Base-by-base conservation (phyloP, 2,329 filamentous ascomycete species). In the Ceratocystis albifundus region DNA sequence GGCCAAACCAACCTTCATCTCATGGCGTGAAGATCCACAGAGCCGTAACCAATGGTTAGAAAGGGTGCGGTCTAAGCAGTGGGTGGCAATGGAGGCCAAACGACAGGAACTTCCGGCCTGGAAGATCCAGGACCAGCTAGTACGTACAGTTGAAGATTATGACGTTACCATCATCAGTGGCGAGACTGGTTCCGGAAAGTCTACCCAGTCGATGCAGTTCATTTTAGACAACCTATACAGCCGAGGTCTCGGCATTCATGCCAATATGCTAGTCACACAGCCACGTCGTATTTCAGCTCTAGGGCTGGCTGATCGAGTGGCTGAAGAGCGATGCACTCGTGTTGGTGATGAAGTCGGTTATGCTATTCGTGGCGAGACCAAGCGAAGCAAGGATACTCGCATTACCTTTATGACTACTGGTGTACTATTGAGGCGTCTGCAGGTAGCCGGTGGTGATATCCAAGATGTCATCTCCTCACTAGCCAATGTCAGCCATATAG, bases 391-490 rank as follows among this genome's bases (percentile, higher is more conserved):
- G 17, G 80, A 84, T 57, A 97, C 94, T 0, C 93, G 88, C 75
- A 95, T 97, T 71, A 96, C 89, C 0, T 97, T 97, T 73, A 89
- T 96, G 69, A 99, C 93, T 0, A 96, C 93, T 8, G 93, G 93
- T 84, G 91, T 99, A 2, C 79, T 99, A 46, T 81, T 99, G 20
- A 82, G 94, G 69, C 86, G 92, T 12, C 80, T 99, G n/a, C 94
- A 99, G 75, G 65, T 64, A 15, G 67, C 67, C 5, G 67, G 67
- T 20, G 65, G 61, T 25, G 83, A 84, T 36, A 84, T 88, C 12
- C 87, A 92, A 28, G 90, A 96, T 72, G 86, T 96, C 0, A 83
- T 89, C 64, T 83, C 87, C 22, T 90, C 91, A 48, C 76, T 99
- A 61, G 88, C 89, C 4, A 90, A 96, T 75, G 87, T 99, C 69